Evolutionary conservation across 768 basidiomycete genomes (phyloP).

Genomic region (Naganishia vaughanmartiniae): DNA sequence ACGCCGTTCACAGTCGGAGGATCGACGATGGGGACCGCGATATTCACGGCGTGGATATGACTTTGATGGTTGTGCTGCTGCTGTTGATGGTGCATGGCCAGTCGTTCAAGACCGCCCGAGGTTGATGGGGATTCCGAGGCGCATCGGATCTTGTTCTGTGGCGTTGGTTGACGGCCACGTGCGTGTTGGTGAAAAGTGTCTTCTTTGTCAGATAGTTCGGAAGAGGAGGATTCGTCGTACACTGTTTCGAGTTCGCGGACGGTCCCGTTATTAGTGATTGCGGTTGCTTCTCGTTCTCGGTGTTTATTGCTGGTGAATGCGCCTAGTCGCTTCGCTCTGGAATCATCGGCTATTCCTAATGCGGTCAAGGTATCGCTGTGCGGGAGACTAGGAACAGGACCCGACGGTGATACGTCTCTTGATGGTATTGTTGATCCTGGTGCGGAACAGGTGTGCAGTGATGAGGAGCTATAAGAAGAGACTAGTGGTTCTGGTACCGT

Average conservation of each 20-base stretch:
- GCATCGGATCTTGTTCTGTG: constrained; percentile 31
- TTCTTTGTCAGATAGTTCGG: neutral
- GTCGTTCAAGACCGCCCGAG: constrained; percentile 19
- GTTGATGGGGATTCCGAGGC: constrained; percentile 30
- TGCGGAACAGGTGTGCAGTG: constrained; percentile 8
- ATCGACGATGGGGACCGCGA: neutral
- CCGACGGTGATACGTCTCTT: neutral
- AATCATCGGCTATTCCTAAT: neutral
- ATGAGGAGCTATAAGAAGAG: neutral
- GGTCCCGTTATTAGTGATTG: neutral
- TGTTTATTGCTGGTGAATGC: constrained; percentile 1
- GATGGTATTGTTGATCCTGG: constrained; percentile 1
- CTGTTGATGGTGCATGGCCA: neutral
- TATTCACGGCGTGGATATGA: constrained; percentile 10
- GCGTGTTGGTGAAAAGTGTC: neutral
- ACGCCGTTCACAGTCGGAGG: neutral
- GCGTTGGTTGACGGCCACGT: neutral
- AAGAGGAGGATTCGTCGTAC: neutral
- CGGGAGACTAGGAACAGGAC: neutral
- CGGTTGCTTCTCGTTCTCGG: neutral
- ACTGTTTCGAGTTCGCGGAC: neutral
- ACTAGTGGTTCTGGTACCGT: neutral
- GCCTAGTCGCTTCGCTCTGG: neutral
- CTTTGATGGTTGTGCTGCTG: neutral
- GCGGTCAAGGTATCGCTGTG: neutral